Percentiles rank a stretch among this genome's conserved stretches.
These are phyloP conservation scores for Funneliformis geosporum DNA, from an alignment of 192 early-diverging fungal genomes.

Conservation along the genomic window DNA sequence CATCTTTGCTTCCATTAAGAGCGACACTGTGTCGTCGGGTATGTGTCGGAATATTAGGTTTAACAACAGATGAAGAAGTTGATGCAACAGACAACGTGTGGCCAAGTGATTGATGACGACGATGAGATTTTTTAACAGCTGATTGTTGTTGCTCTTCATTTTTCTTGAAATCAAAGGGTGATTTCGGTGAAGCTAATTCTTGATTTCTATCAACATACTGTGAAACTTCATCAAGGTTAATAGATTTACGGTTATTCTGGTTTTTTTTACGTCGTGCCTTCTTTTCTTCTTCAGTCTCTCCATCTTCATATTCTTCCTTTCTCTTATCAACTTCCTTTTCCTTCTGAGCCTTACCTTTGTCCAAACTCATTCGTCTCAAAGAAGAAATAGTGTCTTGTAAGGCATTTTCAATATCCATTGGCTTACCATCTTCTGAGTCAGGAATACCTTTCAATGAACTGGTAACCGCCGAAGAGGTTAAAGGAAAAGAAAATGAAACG, in stretches of 20 bases:
- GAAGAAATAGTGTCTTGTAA: constrained; percentile 46
- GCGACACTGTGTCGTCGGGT: constrained; percentile 30
- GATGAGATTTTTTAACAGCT: constrained; percentile 24
- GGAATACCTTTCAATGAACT: constrained; percentile 25
- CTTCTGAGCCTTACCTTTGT: constrained; percentile 35
- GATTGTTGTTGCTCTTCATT: constrained; percentile 14
- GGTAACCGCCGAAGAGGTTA: constrained; percentile 15
- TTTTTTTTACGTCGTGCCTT: constrained; percentile 25
- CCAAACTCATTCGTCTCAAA: constrained; percentile 41
- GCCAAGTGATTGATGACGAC: constrained; percentile 33
- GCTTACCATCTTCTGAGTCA: constrained; percentile 34
- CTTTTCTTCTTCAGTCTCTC: constrained; percentile 23
- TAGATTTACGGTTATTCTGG: constrained; percentile 10
- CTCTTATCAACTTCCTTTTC: constrained; percentile 36
- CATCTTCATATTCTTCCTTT: constrained; percentile 24
- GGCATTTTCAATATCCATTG: constrained; percentile 41
- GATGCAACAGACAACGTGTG: constrained; percentile 1
- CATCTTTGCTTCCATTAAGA: constrained; percentile 33
- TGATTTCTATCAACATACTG: constrained; percentile 4
- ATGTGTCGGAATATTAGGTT: constrained; percentile 10
- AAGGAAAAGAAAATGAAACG: constrained; percentile 38
- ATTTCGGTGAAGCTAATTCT: constrained; percentile 15
- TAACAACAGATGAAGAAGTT: background rate
- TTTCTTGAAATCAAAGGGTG: constrained; percentile 28
- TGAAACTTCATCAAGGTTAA: constrained; percentile 1